Conservation (phyloP, 2,329 filamentous ascomycete species). For the Penicillium sp. region DNA sequence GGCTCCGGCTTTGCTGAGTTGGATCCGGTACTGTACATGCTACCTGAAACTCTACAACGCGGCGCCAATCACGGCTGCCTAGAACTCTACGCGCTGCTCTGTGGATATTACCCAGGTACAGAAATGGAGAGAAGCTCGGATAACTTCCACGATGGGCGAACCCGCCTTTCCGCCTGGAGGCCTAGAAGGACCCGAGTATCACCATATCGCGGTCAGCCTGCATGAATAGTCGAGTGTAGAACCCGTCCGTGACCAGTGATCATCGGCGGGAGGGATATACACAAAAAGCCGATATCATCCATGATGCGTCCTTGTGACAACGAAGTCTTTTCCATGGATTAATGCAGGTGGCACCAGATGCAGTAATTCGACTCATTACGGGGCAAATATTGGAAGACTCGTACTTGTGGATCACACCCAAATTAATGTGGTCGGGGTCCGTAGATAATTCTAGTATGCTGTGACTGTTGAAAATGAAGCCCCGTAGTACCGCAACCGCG, state of each 20-base stretch:
- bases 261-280: slow-evolving; percentile 12
- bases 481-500: neutral
- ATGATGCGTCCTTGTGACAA: slow-evolving; percentile 13
- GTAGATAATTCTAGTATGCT: slow-evolving; percentile 2
- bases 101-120: neutral
- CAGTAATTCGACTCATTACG: neutral
- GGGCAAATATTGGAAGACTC: neutral
- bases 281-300: neutral
- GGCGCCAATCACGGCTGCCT: neutral
- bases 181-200: slow-evolving; percentile 10
- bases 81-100: neutral
- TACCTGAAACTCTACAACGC: neutral
- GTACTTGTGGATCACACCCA: slow-evolving; percentile 16
- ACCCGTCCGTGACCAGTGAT: slow-evolving; percentile 12
- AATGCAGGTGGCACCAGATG: slow-evolving; percentile 15
- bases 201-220: slow-evolving; percentile 19
- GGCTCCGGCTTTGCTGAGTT: slow-evolving; percentile 13
- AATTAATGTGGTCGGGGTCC: slow-evolving; percentile 7
- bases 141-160: slow-evolving; percentile 19
- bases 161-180: slow-evolving; percentile 8
- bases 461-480: slow-evolving; percentile 7
- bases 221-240: slow-evolving; percentile 21
- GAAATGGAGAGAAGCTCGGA: slow-evolving; percentile 1
- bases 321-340: slow-evolving; percentile 2
- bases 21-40: neutral